Percentiles rank a stretch among this genome's conserved stretches.
Evolutionary conservation across 257 asterid species (phyloP).

Genomic region (Striga asiatica): DNA sequence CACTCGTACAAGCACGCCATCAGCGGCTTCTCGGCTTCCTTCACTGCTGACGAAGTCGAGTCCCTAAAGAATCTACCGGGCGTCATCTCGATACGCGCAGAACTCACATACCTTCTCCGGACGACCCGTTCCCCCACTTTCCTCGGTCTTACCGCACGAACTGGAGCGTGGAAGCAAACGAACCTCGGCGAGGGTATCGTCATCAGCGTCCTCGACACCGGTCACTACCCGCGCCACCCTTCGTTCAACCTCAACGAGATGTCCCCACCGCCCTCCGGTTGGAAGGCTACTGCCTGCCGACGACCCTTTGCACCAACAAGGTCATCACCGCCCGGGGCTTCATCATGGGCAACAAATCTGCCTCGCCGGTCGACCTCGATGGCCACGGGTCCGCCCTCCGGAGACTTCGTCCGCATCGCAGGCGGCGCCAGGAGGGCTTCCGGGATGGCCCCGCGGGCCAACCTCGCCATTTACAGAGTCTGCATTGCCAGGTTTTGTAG

Average conservation of each 20-base stretch:
- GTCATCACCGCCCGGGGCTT: slow-evolving; percentile 24
- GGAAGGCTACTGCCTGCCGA: slow-evolving; percentile 44
- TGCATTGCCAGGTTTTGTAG: slow-evolving; percentile 11
- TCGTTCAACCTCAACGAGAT: slow-evolving; percentile 31
- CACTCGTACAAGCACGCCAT: too few species aligned
- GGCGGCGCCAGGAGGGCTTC: slow-evolving; percentile 38
- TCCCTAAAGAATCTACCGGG: too few species aligned
- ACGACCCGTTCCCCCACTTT: too few species aligned
- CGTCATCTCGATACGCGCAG: too few species aligned
- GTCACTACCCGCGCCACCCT: slow-evolving; percentile 31
- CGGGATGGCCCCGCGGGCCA: slow-evolving; percentile 33
- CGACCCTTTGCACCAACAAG: slow-evolving; percentile 19
- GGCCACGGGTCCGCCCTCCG: slow-evolving; percentile 64
- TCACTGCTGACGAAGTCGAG: too few species aligned
- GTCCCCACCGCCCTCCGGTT: slow-evolving; percentile 24
- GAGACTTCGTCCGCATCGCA: slow-evolving; percentile 45
- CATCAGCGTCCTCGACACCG: slow-evolving; percentile 39
- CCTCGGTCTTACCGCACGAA: too few species aligned
- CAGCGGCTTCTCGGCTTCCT: too few species aligned
- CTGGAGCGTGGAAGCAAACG: too few species aligned
- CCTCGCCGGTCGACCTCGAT: slow-evolving; percentile 12
- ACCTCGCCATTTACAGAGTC: slow-evolving; percentile 27
- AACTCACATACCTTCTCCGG: too few species aligned
- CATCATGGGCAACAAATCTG: slow-evolving; percentile 35
- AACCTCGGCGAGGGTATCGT: slow-evolving; percentile 41